Conservation (phyloP, 805 yeast species). For the Schwanniomyces pseudopolymorphus region DNA sequence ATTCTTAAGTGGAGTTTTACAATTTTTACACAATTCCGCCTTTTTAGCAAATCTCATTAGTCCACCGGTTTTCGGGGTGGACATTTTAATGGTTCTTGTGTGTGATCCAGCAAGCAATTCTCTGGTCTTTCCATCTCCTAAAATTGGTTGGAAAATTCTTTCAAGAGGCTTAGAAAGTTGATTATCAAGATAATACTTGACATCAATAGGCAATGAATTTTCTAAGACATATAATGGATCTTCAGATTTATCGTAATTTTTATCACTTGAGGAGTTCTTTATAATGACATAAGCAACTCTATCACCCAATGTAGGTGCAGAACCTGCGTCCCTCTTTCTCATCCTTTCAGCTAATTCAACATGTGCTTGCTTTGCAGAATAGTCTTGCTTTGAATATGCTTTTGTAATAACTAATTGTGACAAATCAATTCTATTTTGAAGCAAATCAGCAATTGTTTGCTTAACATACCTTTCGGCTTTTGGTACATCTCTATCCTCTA, state of each 20-base stretch:
- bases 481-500: conserved; percentile 82
- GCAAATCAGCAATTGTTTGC: conserved; percentile 80
- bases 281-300: conserved; percentile 97
- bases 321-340: conserved; percentile 95
- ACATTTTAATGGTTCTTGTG: conserved; percentile 70
- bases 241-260: conserved; percentile 93
- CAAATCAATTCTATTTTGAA: conserved; percentile 89
- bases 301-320: conserved; percentile 96
- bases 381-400: conserved; percentile 84
- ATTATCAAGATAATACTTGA: conserved; percentile 89
- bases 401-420: conserved; percentile 93
- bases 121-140: conserved; percentile 82
- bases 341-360: conserved; percentile 94
- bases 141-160: conserved; percentile 91
- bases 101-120: conserved; percentile 81
- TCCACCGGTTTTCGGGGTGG: conserved; percentile 81
- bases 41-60: conserved; percentile 89
- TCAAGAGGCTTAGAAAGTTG: conserved; percentile 90
- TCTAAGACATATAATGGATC: conserved; percentile 94
- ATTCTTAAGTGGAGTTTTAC: conserved; percentile 72
- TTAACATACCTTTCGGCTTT: conserved; percentile 86
- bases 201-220: conserved; percentile 89
- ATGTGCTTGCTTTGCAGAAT: conserved; percentile 96
- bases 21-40: conserved; percentile 83
- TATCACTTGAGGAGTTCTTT: conserved; percentile 65